Base-by-base conservation (phyloP, 2,329 filamentous ascomycete genomes). In the Chalaropsis thielavioides region DNA sequence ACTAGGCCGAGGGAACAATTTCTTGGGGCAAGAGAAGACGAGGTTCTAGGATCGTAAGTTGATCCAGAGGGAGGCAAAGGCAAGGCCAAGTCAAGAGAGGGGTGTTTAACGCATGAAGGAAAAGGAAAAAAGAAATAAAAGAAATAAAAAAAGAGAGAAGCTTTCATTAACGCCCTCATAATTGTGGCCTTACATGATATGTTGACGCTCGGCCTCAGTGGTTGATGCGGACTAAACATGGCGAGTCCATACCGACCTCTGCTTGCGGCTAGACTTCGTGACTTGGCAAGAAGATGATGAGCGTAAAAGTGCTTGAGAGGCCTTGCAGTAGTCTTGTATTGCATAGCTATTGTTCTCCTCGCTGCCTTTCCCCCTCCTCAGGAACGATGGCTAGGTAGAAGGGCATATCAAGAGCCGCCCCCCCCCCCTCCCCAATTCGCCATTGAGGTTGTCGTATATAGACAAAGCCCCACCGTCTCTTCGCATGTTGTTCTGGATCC, bases 21-120 rank as follows among this genome's bases (percentile, higher is more conserved):
- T 35, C 51, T 56, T n/a, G 27, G 31, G 51, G 51, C n/a, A n/a
- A 56, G 51, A 56, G 17, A 56, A 11, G 51, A 31, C 51, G 22
- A 22, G 51, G 51, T 35, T 56, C 51, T 56, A 56, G 51, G 51
- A 56, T 56, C 51, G 51, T 56, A 56, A 11, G 51, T 56, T 56
- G 51, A 31, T 56, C 51, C 51, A 56, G 27, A 56, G 51, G 27
- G 27, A 31, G 51, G 27, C 19, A 17, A 17, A 56, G 24, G 17
- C 22, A 15, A 56, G 51, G 46, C 19, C 46, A 49, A 49, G 51
- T 31, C 51, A 31, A 27, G n/a, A 56, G 51, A 56, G 51, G 51
- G 51, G 51, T 56, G 51, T 31, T 11, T 2, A 31, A 31, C 17
- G 41, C 41, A 43, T 15, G 4, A 11, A 13, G 11, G 4, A 13